Evolutionary conservation across 345 rosid genomes (phyloP).

Genomic region (Isatis tinctoria): DNA sequence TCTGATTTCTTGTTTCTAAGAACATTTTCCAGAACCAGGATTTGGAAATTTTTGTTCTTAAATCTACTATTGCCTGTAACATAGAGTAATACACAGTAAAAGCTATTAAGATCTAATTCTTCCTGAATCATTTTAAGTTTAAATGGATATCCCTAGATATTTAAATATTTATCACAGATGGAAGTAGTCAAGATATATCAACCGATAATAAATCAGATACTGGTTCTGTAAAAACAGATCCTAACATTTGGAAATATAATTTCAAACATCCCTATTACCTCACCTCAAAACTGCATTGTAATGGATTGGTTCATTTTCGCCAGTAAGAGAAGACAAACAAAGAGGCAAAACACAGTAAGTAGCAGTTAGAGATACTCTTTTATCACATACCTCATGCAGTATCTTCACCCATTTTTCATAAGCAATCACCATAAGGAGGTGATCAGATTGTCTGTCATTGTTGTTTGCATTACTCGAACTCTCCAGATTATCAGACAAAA

Average conservation of each 20-base stretch:
- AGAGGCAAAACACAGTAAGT: neutral
- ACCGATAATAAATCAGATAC: neutral
- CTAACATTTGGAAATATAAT: neutral
- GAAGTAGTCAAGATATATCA: neutral
- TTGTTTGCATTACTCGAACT: conserved; percentile 43
- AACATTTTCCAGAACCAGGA: neutral
- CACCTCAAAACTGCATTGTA: neutral
- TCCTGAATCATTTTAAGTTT: neutral
- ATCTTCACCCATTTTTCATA: conserved; percentile 76
- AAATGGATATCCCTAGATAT: neutral
- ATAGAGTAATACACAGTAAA: neutral
- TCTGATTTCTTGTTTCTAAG: neutral
- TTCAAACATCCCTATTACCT: neutral
- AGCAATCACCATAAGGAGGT: conserved; percentile 77
- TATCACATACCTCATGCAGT: conserved; percentile 57
- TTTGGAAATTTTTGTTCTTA: neutral
- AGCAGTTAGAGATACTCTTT: neutral
- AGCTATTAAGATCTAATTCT: neutral
- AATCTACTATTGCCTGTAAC: neutral
- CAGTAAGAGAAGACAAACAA: neutral
- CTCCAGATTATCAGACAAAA: conserved; percentile 56
- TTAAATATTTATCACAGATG: neutral
- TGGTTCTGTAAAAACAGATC: neutral
- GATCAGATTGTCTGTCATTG: conserved; percentile 67
- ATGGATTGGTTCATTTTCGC: neutral